Evolutionary conservation across 805 yeast species (phyloP), one percentile per base, ranked within the genome.

Genomic region (Grigorovia transvaalensis): DNA sequence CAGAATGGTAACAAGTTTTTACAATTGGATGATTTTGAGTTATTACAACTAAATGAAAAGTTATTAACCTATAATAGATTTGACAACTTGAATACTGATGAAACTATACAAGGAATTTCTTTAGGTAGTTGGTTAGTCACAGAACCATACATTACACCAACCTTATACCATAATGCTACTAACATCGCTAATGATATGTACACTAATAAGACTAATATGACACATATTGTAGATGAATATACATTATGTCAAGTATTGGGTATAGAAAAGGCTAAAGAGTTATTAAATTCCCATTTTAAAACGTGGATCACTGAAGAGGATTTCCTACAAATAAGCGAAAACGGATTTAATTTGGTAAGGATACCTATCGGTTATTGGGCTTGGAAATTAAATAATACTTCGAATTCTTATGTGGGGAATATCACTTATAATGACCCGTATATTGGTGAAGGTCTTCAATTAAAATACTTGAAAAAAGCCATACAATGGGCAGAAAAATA

Each of bases 281-380:
- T 79, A 27, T 66, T 84, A 51, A 64, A 70, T 40, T 49, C 63
- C 0, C 89, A 84, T 62, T 83, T 83, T 82, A 66, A 71, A 4
- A 65, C 79, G 0, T 82, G 79, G 74, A 77, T 79, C 54, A 77
- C 74, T 8, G 86, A 82, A 58, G 61, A 70, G 3, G 88, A 84
- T 64, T 79, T 84, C 55, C 59, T 64, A 29, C 69, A 71, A 43
- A 82, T 82, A 33, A 71, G 71, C 49, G 59, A 59, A 3, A 71
- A 69, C 57, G 88, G 88, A 0, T 75, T 84, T 55, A 82, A 84
- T 59, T 71, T 82, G 62, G 88, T 85, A n/a, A 70, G 93, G 48
- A 75, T 86, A 41, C 93, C 93, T 0, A 76, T 85, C 48, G 91
- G 91, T 2, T 85, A 85, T 64, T 86, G 95, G 93, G 87, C 90